Evolutionary conservation across 2,329 filamentous ascomycete species (phyloP), one percentile per base, ranked within the genome.

Genomic region (Chalara sp.): DNA sequence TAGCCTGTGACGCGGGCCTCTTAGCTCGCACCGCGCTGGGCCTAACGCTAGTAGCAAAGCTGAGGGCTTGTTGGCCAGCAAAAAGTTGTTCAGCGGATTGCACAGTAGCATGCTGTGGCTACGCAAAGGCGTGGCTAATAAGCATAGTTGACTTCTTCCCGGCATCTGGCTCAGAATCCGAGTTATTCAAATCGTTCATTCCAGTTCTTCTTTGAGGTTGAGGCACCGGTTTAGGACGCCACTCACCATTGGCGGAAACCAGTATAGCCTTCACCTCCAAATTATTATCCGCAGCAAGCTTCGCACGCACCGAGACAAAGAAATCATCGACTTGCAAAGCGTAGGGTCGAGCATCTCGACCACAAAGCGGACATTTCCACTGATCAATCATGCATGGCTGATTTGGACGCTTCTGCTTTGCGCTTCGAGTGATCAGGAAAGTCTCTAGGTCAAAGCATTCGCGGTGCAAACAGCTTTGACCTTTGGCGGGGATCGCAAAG

Each of bases 361-460:
- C 75, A 66, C 92, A 97, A 32, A 95, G 81, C 0, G 93, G 93
- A 61, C 93, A 99, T 56, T 79, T 85, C 90, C 91, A 96, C 48
- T 80, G 79, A 61, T 93, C 88, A 0, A 79, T 72, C 49, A 77
- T 69, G 1, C 74, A 75, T 6, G 79, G 80, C 57, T 83, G 76
- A 29, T 61, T 57, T 29, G 68, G 65, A 53, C 75, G 76, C 11
- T 70, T 68, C 5, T 74, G 72, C 41, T 65, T 69, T 29, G 65
- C 67, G 28, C 59, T 64, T 12, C 88, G 81, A 5, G 85, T 88
- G 11, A 74, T 67, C 6, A 99, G 76, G 72, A 89, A 97, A 1
- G 80, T 91, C 21, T 86, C 78, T 6, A 96, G 79, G 65, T 97
- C 92, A 64, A 97, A 96, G 64, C 90, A 96, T 63, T 96, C 89